These are phyloP conservation scores for Ogataea pini DNA, from an alignment of 805 yeast species.

Conservation along the genomic window DNA sequence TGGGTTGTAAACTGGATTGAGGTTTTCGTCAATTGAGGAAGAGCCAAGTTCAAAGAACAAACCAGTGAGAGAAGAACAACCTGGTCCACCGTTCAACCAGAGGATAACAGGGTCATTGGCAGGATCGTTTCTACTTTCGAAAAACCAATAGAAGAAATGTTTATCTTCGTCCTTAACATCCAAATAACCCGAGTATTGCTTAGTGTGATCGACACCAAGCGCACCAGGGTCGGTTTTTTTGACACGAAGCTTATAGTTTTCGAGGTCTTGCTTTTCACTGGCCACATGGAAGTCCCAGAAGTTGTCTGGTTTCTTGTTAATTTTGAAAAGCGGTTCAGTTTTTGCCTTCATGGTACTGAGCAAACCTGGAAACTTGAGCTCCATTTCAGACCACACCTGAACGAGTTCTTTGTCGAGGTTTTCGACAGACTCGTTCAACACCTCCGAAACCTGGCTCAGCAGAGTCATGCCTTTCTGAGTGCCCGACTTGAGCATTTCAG, in stretches of 20 bases:
- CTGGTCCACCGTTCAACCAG: slow-evolving; percentile 97
- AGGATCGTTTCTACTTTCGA: slow-evolving; percentile 90
- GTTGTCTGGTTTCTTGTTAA: slow-evolving; percentile 33
- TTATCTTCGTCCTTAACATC: slow-evolving; percentile 70
- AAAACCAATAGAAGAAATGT: slow-evolving; percentile 91
- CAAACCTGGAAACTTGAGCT: slow-evolving; percentile 58
- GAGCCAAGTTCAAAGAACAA: slow-evolving; percentile 92
- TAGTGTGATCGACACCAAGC: slow-evolving; percentile 60
- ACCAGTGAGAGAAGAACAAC: slow-evolving; percentile 91
- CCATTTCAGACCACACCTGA: slow-evolving; percentile 63
- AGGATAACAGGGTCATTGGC: slow-evolving; percentile 77
- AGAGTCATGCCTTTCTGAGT: slow-evolving; percentile 21
- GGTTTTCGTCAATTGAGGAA: slow-evolving; percentile 61
- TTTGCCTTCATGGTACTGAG: slow-evolving; percentile 49
- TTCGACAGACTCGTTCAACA: slow-evolving; percentile 52
- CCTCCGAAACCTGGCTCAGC: slow-evolving; percentile 47
- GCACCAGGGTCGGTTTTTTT: slow-evolving; percentile 48
- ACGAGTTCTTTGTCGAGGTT: slow-evolving; percentile 50
- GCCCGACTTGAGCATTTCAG: slow-evolving; percentile 4
- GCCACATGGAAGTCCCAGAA: slow-evolving; percentile 39
- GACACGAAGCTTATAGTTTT: slow-evolving; percentile 51
- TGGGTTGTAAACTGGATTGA: slow-evolving; percentile 76
- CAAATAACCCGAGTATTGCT: slow-evolving; percentile 73
- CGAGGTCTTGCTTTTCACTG: slow-evolving; percentile 34
- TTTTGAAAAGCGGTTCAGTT: slow-evolving; percentile 49